Evolutionary conservation across 768 basidiomycete species (phyloP), one percentile per base, ranked within the genome.

Genomic region (Amanita muscaria): DNA sequence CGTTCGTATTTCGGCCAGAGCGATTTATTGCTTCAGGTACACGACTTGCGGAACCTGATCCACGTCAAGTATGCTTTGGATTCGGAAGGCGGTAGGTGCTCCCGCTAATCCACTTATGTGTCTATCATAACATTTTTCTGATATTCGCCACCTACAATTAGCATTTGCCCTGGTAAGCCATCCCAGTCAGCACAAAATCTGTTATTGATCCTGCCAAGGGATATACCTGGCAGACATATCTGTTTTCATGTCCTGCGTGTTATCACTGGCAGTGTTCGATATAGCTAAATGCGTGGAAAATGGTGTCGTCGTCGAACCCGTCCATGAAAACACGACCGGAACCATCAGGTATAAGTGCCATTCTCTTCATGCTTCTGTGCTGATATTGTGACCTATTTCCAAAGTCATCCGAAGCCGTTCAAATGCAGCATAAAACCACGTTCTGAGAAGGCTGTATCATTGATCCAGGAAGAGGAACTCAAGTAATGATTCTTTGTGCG

Each of bases 11-110:
- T 56, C 71, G 70, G 35, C 81, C 81, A 16, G 76, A 76, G 41
- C 74, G 81, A 23, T 83, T 75, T 59, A 63, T 83, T 24, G 61
- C 66, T 56, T 61, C 59, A 15, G 67, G 64, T 48, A 64, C 58
- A 41, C 61, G 59, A 38, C 50, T 59, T 34, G 69, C 69, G 23
- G 76, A 81, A 53, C 57, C 53, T 15, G 80, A 83, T 58, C 78
- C 80, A 48, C 75, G 74, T 44, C 67, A 67, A 38, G 56, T 79
- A 37, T 79, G 75, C 53, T 86, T 83, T 60, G 83, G 83, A 5
- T 86, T 83, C 54, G 83, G 83, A 38, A 66, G 83, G 61, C 73
- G 83, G 73, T 71, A 48, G 49, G 70, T 61, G 25, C 22, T 40
- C 39, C 8, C 24, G 37, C 45, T 44, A 30, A 47, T 40, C 40